Conservation (phyloP, 2,329 filamentous ascomycete species). For the Elsinoe necatrix region DNA sequence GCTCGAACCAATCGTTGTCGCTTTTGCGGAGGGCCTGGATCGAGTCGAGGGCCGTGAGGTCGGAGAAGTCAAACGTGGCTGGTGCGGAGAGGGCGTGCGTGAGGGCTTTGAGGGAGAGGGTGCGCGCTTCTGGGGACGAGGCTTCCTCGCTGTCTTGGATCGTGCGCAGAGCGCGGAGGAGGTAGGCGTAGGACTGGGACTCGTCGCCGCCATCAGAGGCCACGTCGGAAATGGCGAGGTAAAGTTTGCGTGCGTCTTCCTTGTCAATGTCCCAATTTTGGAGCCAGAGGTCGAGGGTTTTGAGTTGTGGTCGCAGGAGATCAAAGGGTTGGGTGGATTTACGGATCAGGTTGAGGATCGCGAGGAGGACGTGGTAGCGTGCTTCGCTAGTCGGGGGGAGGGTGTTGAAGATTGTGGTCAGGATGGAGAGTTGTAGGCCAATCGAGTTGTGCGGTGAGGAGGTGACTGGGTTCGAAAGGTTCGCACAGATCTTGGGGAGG, state of each 20-base stretch:
- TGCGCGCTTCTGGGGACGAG: conserved; percentile 46
- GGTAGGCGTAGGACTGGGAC: conserved; percentile 66
- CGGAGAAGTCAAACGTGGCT: conserved; percentile 63
- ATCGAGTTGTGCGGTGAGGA: conserved; percentile 79
- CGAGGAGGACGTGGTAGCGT: conserved; percentile 83
- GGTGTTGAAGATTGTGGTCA: conserved; percentile 96
- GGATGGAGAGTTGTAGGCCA: conserved; percentile 76
- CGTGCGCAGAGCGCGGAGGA: conserved; percentile 66
- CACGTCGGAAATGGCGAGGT: conserved; percentile 70
- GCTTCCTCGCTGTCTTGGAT: conserved; percentile 54
- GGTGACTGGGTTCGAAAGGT: conserved; percentile 77
- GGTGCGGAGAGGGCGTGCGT: conserved; percentile 59
- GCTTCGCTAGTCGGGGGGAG: conserved; percentile 66
- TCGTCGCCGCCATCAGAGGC: conserved; percentile 70
- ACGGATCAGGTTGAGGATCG: conserved; percentile 76
- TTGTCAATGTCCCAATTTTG: conserved; percentile 71
- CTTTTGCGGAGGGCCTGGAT: conserved; percentile 81
- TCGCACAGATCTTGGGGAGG: conserved; percentile 79
- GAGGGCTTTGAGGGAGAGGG: conserved; percentile 55
- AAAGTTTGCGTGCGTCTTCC: conserved; percentile 77
- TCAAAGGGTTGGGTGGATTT: conserved; percentile 59
- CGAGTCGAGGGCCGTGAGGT: conserved; percentile 61
- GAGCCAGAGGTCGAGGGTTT: conserved; percentile 75
- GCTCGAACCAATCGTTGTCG: conserved; percentile 76
- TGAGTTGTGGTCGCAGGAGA: conserved; percentile 71